phyloP scores from a whole-genome alignment of 2,329 filamentous ascomycete species.

The Colletotrichum viniferum region DNA sequence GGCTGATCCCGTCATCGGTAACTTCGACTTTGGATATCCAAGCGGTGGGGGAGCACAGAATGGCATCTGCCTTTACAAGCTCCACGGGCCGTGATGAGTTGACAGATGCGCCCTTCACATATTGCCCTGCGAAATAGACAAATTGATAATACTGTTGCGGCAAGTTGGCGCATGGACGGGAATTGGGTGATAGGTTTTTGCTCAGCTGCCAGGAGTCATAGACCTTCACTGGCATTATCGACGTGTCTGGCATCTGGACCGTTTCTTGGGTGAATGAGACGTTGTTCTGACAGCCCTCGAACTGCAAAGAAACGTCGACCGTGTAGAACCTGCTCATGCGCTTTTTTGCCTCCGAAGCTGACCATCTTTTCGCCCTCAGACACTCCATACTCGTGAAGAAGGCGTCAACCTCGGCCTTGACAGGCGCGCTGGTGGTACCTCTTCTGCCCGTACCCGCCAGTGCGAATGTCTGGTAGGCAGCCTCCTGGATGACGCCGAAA shows the following conservation, averaged over 20 bases:
- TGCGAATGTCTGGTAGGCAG: constrained; percentile 3
- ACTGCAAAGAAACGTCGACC: background rate
- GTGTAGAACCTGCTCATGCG: background rate
- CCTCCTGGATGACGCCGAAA: background rate
- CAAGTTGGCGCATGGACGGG: background rate
- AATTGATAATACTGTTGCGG: background rate
- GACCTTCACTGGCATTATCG: background rate
- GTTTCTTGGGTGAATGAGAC: background rate
- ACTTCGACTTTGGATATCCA: background rate
- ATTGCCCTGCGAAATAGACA: background rate
- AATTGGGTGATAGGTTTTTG: background rate
- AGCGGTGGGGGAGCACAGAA: background rate
- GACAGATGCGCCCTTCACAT: background rate
- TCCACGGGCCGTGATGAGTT: background rate
- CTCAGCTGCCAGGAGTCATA: background rate
- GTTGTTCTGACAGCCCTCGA: background rate
- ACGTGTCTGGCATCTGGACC: background rate
- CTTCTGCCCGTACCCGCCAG: background rate
- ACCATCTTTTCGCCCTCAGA: background rate
- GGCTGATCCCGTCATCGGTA: background rate
- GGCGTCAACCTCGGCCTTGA: background rate
- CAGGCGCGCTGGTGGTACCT: background rate
- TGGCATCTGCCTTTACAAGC: background rate
- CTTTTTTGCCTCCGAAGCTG: background rate
- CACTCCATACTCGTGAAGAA: background rate